Conservation (phyloP, 2,329 filamentous ascomycete species). For the Waltergamsia citrina region DNA sequence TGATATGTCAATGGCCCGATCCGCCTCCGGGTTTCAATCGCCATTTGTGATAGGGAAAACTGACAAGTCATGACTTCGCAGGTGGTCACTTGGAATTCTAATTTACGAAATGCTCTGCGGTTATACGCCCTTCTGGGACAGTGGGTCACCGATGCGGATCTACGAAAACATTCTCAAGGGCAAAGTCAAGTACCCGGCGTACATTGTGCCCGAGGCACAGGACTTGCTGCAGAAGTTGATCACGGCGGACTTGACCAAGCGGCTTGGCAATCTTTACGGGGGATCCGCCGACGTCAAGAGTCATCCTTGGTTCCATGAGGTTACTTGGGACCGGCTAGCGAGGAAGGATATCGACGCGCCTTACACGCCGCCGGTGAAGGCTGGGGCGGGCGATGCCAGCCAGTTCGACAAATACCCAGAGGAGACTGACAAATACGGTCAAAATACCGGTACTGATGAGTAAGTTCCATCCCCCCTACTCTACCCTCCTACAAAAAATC, state of each 20-base stretch:
- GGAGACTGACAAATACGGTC: constrained; percentile 87
- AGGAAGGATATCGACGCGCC: constrained; percentile 98
- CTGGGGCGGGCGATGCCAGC: constrained; percentile 88
- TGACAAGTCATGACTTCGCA: constrained; percentile 23
- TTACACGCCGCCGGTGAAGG: constrained; percentile 92
- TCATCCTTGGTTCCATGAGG: constrained; percentile 93
- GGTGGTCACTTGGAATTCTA: constrained; percentile 96
- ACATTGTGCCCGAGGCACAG: constrained; percentile 89
- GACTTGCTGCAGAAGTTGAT: constrained; percentile 89
- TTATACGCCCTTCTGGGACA: constrained; percentile 98
- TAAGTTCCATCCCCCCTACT: constrained; percentile 40
- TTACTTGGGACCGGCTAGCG: constrained; percentile 90
- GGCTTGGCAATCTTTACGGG: constrained; percentile 86
- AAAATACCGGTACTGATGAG: constrained; percentile 65
- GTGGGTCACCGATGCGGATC: constrained; percentile 95
- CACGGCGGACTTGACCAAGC: constrained; percentile 88
- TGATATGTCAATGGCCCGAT: constrained; percentile 7
- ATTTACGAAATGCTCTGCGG: constrained; percentile 99
- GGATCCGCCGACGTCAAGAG: constrained; percentile 89
- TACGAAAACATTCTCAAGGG: constrained; percentile 98
- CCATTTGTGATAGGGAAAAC: background rate
- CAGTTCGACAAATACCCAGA: constrained; percentile 98
- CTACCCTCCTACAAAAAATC: background rate
- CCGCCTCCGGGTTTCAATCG: background rate
- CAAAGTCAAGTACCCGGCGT: constrained; percentile 91